Base-by-base conservation (phyloP, 129 eudicot genomes). In the Flaveria robusta region DNA sequence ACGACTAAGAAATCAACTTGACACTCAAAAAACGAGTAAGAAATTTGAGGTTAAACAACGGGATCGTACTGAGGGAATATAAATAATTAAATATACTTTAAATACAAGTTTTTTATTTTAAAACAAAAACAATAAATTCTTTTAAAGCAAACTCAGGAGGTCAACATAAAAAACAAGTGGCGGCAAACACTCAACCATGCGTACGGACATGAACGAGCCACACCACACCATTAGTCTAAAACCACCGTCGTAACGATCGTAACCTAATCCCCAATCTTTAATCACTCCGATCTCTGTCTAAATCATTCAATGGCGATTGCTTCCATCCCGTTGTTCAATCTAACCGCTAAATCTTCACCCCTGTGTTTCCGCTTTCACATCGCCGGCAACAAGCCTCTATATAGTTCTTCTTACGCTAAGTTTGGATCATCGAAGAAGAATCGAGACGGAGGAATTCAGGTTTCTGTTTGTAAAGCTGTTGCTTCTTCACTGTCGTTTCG, bases 81-180 rank as follows among this genome's bases (percentile, higher is more conserved):
- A n/a, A n/a, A n/a, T n/a, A 27, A 27, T 27, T 2, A 27, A 27
- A 4, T 27, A 27, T 27, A 27, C 5, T 8, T 6, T 39, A 39
- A 39, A 39, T 8, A 39, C 9, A 39, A 39, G 43, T 0, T 4
- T 39, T 41, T 41, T 41, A 41, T 41, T 41, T 41, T 7, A 41
- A 41, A 8, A 41, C 10, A 41, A 41, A 8, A 14, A 55, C 3
- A 37, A 20, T 22, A 20, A 58, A 23, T 0, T 3, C 9, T 11
- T 24, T 1, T n/a, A n/a, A 58, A 66, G 71, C 71, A 67, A 41
- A 67, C 16, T 13, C 5, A 26, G 4, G 20, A 42, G 73, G 85
- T 85, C 82, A 79, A 79, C 75, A 34, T 6, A 34, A 34, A 91
- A 91, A 82, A 76, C 92, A 92, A 80, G 78, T 85, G 97, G 97